A percentile compares a stretch with the other conserved stretches of the same genome.
Evolutionary conservation across 192 early-diverging fungal genomes (phyloP).

Genomic region (Coemansia sp.): DNA sequence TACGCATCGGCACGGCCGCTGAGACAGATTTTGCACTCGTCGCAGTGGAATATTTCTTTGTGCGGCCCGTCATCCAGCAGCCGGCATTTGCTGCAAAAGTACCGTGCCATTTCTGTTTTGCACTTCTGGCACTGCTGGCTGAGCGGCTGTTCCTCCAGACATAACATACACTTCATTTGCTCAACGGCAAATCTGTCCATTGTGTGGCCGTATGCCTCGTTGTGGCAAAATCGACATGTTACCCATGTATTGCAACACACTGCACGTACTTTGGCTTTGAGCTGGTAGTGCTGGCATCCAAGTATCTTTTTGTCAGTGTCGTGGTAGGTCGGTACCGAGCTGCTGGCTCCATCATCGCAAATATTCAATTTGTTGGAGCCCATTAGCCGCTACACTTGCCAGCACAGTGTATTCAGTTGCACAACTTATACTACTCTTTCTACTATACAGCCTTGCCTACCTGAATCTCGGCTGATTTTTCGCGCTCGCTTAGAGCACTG

Average conservation of each 20-base stretch:
- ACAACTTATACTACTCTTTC: neutral
- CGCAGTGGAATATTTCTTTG: constrained; percentile 91
- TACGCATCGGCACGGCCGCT: constrained; percentile 79
- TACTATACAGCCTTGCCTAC: neutral
- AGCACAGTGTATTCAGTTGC: neutral
- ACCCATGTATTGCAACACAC: constrained; percentile 74
- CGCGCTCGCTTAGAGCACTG: constrained; percentile 6
- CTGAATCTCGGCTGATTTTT: constrained; percentile 25
- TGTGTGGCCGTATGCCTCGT: constrained; percentile 63
- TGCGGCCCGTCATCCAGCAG: constrained; percentile 83
- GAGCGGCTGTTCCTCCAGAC: constrained; percentile 75
- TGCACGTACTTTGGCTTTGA: constrained; percentile 52
- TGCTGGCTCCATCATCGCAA: neutral
- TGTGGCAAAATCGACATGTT: constrained; percentile 77
- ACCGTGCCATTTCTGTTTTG: constrained; percentile 60
- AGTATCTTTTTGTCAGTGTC: constrained; percentile 13
- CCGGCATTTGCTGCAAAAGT: constrained; percentile 89
- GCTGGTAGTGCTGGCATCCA: constrained; percentile 47
- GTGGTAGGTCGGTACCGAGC: neutral
- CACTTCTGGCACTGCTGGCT: constrained; percentile 71
- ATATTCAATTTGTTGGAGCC: neutral
- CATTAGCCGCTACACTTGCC: constrained; percentile 6
- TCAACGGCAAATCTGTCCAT: constrained; percentile 67
- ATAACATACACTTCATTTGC: constrained; percentile 94
- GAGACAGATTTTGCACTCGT: constrained; percentile 90